Evolutionary conservation across 164 flowering plant species (phyloP).

Genomic region (Aristolochia californica): DNA sequence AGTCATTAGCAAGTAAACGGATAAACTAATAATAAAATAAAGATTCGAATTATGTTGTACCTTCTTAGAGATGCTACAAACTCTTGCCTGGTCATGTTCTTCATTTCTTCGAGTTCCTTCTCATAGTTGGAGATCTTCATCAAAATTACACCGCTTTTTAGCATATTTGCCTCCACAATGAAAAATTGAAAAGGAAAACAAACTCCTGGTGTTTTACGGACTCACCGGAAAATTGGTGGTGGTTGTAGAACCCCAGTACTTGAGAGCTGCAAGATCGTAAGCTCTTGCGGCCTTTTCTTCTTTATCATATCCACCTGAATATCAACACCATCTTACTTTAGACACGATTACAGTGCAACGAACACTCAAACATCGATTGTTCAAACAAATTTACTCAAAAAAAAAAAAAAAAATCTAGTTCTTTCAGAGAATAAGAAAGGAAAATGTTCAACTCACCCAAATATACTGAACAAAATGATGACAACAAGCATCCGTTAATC

Average conservation of each 20-base stretch:
- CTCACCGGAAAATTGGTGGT: constrained; percentile 73
- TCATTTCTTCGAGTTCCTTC: constrained; percentile 80
- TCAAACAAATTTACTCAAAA: not conserved
- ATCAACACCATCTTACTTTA: not conserved
- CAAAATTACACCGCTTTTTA: not conserved
- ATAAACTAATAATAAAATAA: not conserved
- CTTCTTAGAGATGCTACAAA: constrained; percentile 88
- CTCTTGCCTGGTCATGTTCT: constrained; percentile 88
- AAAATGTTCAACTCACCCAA: constrained; percentile 48
- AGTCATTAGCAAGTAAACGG: too few relatives aligned
- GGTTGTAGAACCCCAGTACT: constrained; percentile 88
- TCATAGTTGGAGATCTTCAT: constrained; percentile 58
- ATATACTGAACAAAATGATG: constrained; percentile 48
- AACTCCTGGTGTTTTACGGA: not conserved
- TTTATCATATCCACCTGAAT: constrained; percentile 79
- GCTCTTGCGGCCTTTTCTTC: constrained; percentile 93
- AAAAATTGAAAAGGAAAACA: not conserved
- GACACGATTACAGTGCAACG: not conserved
- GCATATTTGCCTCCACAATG: not conserved
- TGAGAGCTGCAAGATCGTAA: constrained; percentile 87
- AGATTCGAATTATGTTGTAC: constrained; percentile 16
- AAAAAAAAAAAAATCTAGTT: not conserved
- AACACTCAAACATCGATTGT: not conserved
- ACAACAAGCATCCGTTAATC: constrained; percentile 25
- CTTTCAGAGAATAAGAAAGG: not conserved